Evolutionary conservation across 139 green algal genomes (phyloP).

Genomic region (Zygnema circumcarinatum): DNA sequence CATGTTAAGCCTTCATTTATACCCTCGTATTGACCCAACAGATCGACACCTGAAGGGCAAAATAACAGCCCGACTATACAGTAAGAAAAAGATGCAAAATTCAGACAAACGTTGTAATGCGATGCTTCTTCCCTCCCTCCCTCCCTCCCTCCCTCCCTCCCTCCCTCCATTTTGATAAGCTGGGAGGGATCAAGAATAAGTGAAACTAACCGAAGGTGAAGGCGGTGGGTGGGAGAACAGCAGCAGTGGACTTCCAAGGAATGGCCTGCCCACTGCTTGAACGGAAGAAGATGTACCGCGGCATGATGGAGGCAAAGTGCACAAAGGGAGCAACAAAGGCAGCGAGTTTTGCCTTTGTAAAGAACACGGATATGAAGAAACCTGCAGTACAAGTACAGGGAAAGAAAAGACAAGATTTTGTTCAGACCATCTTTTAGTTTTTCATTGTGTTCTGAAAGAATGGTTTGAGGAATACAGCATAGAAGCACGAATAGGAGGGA

Average conservation of each 20-base stretch:
- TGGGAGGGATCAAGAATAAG: conserved; percentile 16
- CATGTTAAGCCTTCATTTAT: conserved; percentile 42
- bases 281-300: conserved; percentile 57
- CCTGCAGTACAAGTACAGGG: conserved; percentile 10
- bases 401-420: not conserved
- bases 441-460: not conserved
- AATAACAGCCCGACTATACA: not conserved
- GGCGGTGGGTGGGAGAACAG: conserved; percentile 42
- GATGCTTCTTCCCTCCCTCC: no score
- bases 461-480: not conserved
- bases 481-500: no score
- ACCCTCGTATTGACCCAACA: conserved; percentile 56
- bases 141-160: no score
- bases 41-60: conserved; percentile 28
- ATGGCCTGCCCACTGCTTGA: conserved; percentile 43
- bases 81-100: no score
- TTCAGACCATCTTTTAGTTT: not conserved
- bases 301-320: conserved; percentile 52
- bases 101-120: no score
- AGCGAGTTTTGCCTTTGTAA: conserved; percentile 55
- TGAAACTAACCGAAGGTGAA: conserved; percentile 55
- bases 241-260: conserved; percentile 38
- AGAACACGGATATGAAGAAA: conserved; percentile 59
- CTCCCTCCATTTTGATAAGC: no score
- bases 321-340: conserved; percentile 49